Percentiles rank a stretch among this genome's conserved stretches.
phyloP scores from a whole-genome alignment of 2,329 filamentous ascomycete genomes.

The Escovopsis sp. region DNA sequence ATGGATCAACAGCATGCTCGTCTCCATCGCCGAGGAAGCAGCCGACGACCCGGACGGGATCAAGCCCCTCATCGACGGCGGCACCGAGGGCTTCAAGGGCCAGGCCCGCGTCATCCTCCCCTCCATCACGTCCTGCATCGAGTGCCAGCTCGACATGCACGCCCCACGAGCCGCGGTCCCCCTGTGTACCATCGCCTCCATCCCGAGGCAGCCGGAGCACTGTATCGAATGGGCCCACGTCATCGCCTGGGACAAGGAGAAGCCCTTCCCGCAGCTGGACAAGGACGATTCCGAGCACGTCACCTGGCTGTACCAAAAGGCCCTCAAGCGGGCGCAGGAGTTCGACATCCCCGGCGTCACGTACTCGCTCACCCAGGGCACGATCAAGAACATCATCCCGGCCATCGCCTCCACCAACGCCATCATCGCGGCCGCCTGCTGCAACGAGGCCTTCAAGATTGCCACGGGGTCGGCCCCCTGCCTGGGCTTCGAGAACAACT shows the following conservation, averaged over 20 bases:
- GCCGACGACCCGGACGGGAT: constrained; percentile 63
- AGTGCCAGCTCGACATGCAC: constrained; percentile 97
- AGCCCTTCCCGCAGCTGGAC: constrained; percentile 72
- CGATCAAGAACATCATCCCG: constrained; percentile 98
- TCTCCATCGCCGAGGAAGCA: constrained; percentile 67
- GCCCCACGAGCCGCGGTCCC: constrained; percentile 94
- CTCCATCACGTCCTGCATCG: constrained; percentile 87
- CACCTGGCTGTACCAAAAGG: constrained; percentile 86
- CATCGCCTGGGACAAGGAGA: constrained; percentile 86
- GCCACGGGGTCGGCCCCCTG: constrained; percentile 69
- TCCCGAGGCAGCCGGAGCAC: constrained; percentile 92
- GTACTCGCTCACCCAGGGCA: constrained; percentile 89
- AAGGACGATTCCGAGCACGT: constrained; percentile 96
- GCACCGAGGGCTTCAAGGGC: constrained; percentile 96
- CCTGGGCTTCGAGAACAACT: constrained; percentile 68
- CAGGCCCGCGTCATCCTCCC: constrained; percentile 87
- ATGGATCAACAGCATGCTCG: constrained; percentile 93
- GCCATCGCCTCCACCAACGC: constrained; percentile 97
- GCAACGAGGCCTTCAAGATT: constrained; percentile 94
- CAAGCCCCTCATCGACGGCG: constrained; percentile 91
- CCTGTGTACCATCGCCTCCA: constrained; percentile 89
- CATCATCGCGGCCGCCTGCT: constrained; percentile 88
- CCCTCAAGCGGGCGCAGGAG: constrained; percentile 64
- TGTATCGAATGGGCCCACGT: constrained; percentile 98
- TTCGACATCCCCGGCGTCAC: constrained; percentile 89